Percentiles rank a stretch among this genome's conserved stretches.
Evolutionary conservation across 2,329 filamentous ascomycete species (phyloP).

Genomic region (Pseudocercospora fijiensis): DNA sequence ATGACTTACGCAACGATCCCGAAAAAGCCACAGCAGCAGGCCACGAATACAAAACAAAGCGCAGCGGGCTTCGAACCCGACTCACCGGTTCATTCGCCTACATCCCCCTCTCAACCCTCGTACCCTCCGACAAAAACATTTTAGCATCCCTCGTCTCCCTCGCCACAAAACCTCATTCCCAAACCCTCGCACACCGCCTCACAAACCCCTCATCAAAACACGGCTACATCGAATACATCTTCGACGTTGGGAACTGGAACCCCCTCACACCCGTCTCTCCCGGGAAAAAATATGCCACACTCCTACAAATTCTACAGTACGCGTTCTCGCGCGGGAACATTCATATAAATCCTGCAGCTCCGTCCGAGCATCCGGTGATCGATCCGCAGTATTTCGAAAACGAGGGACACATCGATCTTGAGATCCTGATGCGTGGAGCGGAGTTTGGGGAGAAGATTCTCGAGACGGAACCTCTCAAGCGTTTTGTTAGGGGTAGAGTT

Average conservation of each 20-base stretch:
- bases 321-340: slow-evolving; percentile 30
- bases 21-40: slow-evolving; percentile 5
- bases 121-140: background rate
- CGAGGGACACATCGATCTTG: slow-evolving; percentile 13
- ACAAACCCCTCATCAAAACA: slow-evolving; percentile 1
- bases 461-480: slow-evolving; percentile 10
- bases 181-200: background rate
- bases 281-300: slow-evolving; percentile 12
- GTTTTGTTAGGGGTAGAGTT: slow-evolving; percentile 7
- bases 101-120: slow-evolving; percentile 8
- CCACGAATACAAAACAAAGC: slow-evolving; percentile 1
- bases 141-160: background rate
- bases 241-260: slow-evolving; percentile 14
- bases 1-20: slow-evolving; percentile 2
- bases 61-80: slow-evolving; percentile 4
- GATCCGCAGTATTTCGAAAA: slow-evolving; percentile 32
- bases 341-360: slow-evolving; percentile 30
- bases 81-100: slow-evolving; percentile 7
- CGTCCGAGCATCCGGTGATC: slow-evolving; percentile 26
- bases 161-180: background rate
- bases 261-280: background rate
- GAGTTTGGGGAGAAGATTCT: slow-evolving; percentile 12
- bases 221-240: slow-evolving; percentile 14
- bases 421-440: slow-evolving; percentile 7
- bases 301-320: slow-evolving; percentile 16